Base-by-base conservation (phyloP, 805 yeast genomes). In the Ogataea saltuana region DNA sequence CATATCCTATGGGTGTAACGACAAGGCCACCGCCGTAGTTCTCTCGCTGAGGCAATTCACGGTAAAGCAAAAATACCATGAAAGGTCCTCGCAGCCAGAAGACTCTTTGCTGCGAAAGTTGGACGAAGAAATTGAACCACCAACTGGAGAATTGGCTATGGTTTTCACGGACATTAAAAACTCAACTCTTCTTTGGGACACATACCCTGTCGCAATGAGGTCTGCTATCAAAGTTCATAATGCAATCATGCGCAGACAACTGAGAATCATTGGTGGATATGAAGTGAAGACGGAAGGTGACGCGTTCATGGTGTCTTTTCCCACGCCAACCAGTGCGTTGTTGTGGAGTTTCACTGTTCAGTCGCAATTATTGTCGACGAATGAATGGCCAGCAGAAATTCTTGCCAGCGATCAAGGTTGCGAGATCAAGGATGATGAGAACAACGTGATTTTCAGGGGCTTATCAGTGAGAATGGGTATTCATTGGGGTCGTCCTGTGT, bases 251-350 rank as follows among this genome's bases (percentile, higher is more conserved):
- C 80, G 99, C 59, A 78, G 98, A 38, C 95, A 88, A 53, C 68
- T 93, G 49, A 77, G 97, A 54, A 83, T 90, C 36, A 88, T 87
- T 59, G 97, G 98, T 26, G 99, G 99, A 2, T 93, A 93, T 61
- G 99, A 93, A 63, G 99, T 93, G 20, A 93, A 93, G 63, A 93
- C 97, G 2, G 99, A 93, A 79, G 99, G 99, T 60, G 99, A 93
- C 72, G 96, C 99, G 0, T 93, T 93, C 56, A 90, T 93, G 88
- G 97, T 93, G 11, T 88, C 97, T 10, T 93, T 93, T 64, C 96
- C 97, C 0, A 83, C 96, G 0, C 91, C 96, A 0, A 79, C 91
- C 0, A 75, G 91, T 15, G 98, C 98, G 0, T 70, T 93, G 48
- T 72, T 88, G 27, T 93, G 99, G 98, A 88, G 97, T 70, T 82